Evolutionary conservation across 1,284 basidiomycete species (phyloP).

Genomic region (Sanghuangporus weigelae): DNA sequence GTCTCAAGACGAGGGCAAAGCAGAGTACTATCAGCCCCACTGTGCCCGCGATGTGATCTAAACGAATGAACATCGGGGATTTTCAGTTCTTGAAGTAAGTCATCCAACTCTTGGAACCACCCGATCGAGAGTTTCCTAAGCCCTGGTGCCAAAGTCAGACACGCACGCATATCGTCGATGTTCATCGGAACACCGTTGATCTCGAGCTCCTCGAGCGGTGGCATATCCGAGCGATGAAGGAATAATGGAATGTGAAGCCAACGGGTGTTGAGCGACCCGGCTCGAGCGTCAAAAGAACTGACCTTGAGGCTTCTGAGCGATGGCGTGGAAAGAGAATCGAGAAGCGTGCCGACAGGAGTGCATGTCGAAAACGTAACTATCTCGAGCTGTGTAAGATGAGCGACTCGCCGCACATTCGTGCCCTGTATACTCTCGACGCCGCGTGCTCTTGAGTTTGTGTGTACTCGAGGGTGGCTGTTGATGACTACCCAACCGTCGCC

Average conservation of each 20-base stretch:
- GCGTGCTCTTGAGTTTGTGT: neutral
- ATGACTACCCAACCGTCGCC: slow-evolving; percentile 1
- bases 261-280: neutral
- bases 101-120: neutral
- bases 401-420: neutral
- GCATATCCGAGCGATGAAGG: neutral
- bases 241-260: neutral
- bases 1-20: neutral
- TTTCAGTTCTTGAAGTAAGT: neutral
- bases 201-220: neutral
- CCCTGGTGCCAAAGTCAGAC: neutral
- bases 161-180: neutral
- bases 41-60: neutral
- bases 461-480: neutral
- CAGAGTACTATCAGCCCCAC: neutral
- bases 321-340: neutral
- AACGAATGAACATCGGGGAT: too few species aligned
- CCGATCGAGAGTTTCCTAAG: slow-evolving; percentile 1
- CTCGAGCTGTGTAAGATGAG: neutral
- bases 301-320: neutral
- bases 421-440: neutral
- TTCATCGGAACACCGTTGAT: neutral
- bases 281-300: neutral
- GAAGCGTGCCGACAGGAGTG: neutral
- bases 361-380: neutral